Base-by-base conservation (phyloP, 441 rosid genomes). In the Euphorbia corollata region DNA sequence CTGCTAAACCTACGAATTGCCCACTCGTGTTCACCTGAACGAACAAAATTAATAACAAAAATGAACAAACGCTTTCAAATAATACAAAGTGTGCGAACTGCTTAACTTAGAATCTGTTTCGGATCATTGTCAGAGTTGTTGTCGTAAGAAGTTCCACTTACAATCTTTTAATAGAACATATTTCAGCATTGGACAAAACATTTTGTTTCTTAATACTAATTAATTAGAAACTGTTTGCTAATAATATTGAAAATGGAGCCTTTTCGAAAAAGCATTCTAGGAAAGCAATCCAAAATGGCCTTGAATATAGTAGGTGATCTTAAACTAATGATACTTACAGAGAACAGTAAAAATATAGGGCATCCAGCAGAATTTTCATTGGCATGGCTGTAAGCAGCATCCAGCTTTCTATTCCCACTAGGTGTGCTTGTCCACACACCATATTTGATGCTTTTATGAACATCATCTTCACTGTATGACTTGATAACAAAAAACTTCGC, bases 371-470 rank as follows among this genome's bases (percentile, higher is more conserved):
- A 53, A 58, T 79, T 81, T 72, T 81, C 91, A 72, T 76, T 80
- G 34, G 92, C 87, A 70, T 84, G 87, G 27, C 41, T 32, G 68
- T 87, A 94, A 36, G 97, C 94, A 8, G 85, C 87, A 78, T 91
- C 91, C 50, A 94, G 84, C 79, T 91, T 89, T 80, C 83, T 91
- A 77, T 94, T 82, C 75, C 96, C 58, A 81, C 83, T 88, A 30
- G 94, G 90, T n/a, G 99, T 94, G 75, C 99, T 94, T 10, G 98
- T 88, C 99, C 99, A 94, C 18, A 91, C 96, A 68, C 77, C 79
- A 70, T 94, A 94, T 67, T 94, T 94, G 60, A 94, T 86, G 73
- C 98, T 88, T 78, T 94, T 91, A 64, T 94, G 99, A 59, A 94
- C 92, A 82, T 94, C 98, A 80, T 94, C 98, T 71, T 94, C 99